Percentiles rank a stretch among this genome's conserved stretches.
Evolutionary conservation across 805 yeast genomes (phyloP).

Genomic region (Kazachstania kunashirensis): DNA sequence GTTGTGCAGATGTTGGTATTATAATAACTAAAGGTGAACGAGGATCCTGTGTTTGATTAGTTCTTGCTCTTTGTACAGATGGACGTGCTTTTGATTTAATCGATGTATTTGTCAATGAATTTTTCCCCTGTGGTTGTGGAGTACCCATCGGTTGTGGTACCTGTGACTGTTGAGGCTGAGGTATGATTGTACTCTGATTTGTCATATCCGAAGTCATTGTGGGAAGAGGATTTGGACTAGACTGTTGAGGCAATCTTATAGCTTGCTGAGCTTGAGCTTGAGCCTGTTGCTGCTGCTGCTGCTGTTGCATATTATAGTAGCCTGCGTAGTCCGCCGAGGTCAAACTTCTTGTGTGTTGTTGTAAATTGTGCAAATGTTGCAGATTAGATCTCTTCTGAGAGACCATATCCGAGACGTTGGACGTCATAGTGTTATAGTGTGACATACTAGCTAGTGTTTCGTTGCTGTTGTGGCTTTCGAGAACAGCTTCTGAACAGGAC

Average conservation of each 20-base stretch:
- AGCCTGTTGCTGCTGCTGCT: slow-evolving; percentile 5
- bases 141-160: slow-evolving; percentile 4
- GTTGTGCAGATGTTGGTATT: slow-evolving; percentile 56
- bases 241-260: slow-evolving; percentile 2
- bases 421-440: slow-evolving; percentile 32
- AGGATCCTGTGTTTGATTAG: slow-evolving; percentile 31
- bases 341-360: slow-evolving; percentile 36
- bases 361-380: slow-evolving; percentile 37
- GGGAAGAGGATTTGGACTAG: background rate
- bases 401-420: slow-evolving; percentile 28
- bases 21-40: slow-evolving; percentile 39
- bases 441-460: slow-evolving; percentile 27
- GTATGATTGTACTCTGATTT: slow-evolving; percentile 1
- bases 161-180: slow-evolving; percentile 2
- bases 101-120: slow-evolving; percentile 11
- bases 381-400: slow-evolving; percentile 40
- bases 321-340: slow-evolving; percentile 21
- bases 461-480: too few relatives aligned
- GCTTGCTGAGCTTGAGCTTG: background rate
- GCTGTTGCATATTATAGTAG: slow-evolving; percentile 8
- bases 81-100: slow-evolving; percentile 8
- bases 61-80: slow-evolving; percentile 10
- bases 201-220: slow-evolving; percentile 4
- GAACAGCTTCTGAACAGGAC: too few relatives aligned
- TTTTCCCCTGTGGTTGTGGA: slow-evolving; percentile 7